Base-by-base conservation (phyloP, 805 yeast species). In the Candida sanyiensis region DNA sequence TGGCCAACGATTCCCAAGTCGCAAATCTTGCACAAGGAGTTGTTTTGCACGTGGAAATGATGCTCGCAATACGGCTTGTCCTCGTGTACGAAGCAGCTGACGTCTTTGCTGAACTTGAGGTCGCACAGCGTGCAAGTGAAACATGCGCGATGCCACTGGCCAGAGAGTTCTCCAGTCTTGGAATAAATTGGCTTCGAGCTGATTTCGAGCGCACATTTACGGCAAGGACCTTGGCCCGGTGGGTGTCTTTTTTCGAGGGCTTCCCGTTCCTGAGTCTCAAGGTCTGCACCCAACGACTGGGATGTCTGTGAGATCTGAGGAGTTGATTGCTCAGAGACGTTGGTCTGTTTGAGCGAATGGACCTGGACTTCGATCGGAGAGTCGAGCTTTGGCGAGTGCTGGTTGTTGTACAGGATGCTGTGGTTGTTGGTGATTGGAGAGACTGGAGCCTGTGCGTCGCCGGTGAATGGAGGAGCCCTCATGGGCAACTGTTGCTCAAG, bases 61-160 rank as follows among this genome's bases (percentile, higher is more conserved):
- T 62, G 59, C 46, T 77, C 75, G 65, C 98, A 93, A 60, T 79
- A 87, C 11, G 97, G 96, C 43, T 66, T 54, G 61, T 90, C 95
- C 23, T 79, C 67, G 29, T 77, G 69, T 6, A 84, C 95, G 58
- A 89, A 93, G 50, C 88, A 80, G 19, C 75, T 74, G 13, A 73
- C 72, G 10, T 73, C 69, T 51, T 77, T 83, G 46, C 67, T 69
- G 60, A 84, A 83, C 27, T 59, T 61, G 2, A 68, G 54, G 7
- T 60, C 61, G 63, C 97, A 90, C 10, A 67, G 60, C 15, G 69
- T 62, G 65, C 98, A 93, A 11, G 66, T 64, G 66, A 93, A 90
- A 57, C 98, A 93, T 12, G 69, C 61, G 28, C 94, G 70, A 57
- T 93, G 98, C 97, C 97, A 93, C 57, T 88, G 90, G 0, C 97